Conservation (phyloP, 1,139 yeast species). For the Yamadazyma jaroonii region DNA sequence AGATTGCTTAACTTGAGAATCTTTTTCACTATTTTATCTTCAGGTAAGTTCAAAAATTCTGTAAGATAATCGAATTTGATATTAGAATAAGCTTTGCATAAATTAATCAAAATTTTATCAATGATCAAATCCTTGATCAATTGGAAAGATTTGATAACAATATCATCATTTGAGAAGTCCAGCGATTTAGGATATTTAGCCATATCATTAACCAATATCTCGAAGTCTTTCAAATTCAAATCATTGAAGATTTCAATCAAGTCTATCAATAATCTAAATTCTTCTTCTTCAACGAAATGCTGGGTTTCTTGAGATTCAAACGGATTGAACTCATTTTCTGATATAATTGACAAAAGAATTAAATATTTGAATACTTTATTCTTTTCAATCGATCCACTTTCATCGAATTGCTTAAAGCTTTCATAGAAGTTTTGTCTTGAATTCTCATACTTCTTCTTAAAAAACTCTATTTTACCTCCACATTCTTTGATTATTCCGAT, state of each 20-base stretch:
- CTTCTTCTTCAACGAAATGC: constrained; percentile 37
- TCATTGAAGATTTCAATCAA: constrained; percentile 33
- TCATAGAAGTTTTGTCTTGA: constrained; percentile 71
- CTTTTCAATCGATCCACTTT: constrained; percentile 62
- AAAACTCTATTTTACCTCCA: constrained; percentile 69
- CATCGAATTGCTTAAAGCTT: constrained; percentile 74
- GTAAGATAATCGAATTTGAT: constrained; percentile 27
- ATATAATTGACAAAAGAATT: constrained; percentile 60
- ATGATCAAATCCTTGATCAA: constrained; percentile 31
- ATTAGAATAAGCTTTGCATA: constrained; percentile 27
- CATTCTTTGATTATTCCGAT: constrained; percentile 72
- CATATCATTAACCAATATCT: constrained; percentile 16
- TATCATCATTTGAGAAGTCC: constrained; percentile 27
- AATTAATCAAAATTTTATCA: constrained; percentile 26
- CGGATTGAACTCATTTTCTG: constrained; percentile 65
- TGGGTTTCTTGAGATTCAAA: constrained; percentile 61
- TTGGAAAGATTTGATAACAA: constrained; percentile 25
- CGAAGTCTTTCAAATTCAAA: constrained; percentile 23
- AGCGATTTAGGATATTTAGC: constrained; percentile 10
- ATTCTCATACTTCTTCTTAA: constrained; percentile 54
- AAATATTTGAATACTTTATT: constrained; percentile 61
- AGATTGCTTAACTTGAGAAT: constrained; percentile 39
- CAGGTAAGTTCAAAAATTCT: constrained; percentile 19
- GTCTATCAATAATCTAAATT: constrained; percentile 27
- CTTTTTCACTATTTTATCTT: constrained; percentile 34